Conservation (phyloP, 2,329 filamentous ascomycete genomes). For the Ascochyta pisi region DNA sequence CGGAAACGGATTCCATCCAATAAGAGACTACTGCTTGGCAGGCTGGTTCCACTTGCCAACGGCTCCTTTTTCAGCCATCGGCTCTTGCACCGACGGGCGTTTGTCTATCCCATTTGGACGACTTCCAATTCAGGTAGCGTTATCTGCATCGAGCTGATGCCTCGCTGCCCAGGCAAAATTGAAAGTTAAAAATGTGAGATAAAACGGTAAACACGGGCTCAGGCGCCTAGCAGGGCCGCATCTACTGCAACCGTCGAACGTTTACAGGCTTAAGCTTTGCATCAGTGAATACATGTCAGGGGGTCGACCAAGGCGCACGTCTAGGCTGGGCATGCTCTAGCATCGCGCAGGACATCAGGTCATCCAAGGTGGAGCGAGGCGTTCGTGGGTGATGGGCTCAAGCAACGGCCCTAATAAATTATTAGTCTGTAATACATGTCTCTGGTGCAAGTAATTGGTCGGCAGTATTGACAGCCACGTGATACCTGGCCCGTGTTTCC, state of each 20-base stretch:
- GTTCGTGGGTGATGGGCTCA: constrained; percentile 1
- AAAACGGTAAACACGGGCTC: not conserved
- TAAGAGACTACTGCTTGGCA: not conserved
- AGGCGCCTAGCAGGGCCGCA: not conserved
- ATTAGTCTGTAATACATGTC: not conserved
- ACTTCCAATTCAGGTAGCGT: not conserved
- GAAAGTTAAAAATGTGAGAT: not conserved
- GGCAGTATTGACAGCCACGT: constrained; percentile 3
- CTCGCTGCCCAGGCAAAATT: not conserved
- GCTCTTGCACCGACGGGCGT: not conserved
- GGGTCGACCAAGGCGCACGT: constrained; percentile 2
- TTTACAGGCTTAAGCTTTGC: constrained; percentile 5
- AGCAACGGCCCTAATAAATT: not conserved
- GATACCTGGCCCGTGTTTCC: not conserved
- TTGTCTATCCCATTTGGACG: not conserved
- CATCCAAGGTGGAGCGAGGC: not conserved
- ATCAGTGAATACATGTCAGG: not conserved
- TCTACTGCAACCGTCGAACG: constrained; percentile 4
- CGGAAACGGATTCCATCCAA: constrained; percentile 1
- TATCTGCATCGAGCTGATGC: not conserved
- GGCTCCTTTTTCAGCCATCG: not conserved
- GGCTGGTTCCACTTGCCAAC: not conserved
- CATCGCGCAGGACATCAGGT: not conserved
- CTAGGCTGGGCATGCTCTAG: constrained; percentile 1
- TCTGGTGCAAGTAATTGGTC: not conserved